Evolutionary conservation across 768 basidiomycete species (phyloP), one percentile per base, ranked within the genome.

Genomic region (Royoungia palumana): DNA sequence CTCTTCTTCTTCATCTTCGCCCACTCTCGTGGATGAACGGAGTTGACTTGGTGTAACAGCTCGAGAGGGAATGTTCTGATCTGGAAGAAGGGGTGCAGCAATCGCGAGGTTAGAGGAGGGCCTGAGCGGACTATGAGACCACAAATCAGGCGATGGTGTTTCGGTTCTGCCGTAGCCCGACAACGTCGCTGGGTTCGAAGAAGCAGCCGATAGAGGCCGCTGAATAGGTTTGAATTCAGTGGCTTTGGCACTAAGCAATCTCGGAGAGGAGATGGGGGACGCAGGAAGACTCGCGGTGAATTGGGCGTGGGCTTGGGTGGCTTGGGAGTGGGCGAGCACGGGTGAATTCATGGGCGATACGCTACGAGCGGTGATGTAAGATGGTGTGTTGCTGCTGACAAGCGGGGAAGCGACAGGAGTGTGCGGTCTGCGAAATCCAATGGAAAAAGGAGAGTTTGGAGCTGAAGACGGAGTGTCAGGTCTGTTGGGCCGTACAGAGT

Each of bases 121-220:
- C 51, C 88, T 77, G 27, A 77, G 77, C 35, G 79, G 81, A 47
- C 64, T 70, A 64, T 89, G 89, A 3, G 89, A 81, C 92, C 93
- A 95, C 45, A 92, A 65, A 72, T 94, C 93, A 12, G 89, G 89
- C 7, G 89, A 89, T n/a, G 89, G 85, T 1, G 89, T 90, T 50
- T 91, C 88, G 9, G 81, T 80, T 36, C 89, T 76, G 14, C 62
- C 55, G 66, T 70, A 72, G 41, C 70, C 39, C 51, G 71, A 52
- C 77, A 72, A 6, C 75, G 80, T 48, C 68, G 77, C 43, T 79
- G 83, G 65, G 36, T 63, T 61, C 77, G 79, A 27, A 76, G 83
- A 19, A 80, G 82, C 27, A 2, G 89, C 85, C 8, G 87, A 87
- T 22, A 90, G 76, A 0, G 92, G 89, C 3, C 89, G 80, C 25